phyloP scores from a whole-genome alignment of 768 basidiomycete genomes.

The button mushroom (Agaricus bisporus) region DNA sequence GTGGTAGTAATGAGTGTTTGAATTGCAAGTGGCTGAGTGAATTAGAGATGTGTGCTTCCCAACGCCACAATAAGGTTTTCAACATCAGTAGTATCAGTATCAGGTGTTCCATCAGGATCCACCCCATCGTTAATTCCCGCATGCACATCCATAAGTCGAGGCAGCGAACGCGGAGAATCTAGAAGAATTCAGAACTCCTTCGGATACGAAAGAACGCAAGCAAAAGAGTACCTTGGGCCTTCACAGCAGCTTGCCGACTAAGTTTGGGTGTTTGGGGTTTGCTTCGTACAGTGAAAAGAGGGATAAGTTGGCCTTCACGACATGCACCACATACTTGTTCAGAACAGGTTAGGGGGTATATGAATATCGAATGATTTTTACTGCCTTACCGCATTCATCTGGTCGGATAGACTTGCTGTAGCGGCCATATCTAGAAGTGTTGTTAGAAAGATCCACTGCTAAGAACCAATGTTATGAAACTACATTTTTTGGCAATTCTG shows the following conservation, averaged over 20 bases:
- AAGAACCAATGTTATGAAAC: too few species aligned
- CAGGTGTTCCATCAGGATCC: constrained; percentile 7
- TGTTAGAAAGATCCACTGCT: not conserved
- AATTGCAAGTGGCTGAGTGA: constrained; percentile 2
- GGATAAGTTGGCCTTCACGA: constrained; percentile 49
- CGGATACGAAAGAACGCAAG: not conserved
- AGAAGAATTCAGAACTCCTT: not conserved
- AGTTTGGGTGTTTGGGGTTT: constrained; percentile 30
- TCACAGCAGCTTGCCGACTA: constrained; percentile 38
- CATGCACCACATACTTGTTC: constrained; percentile 61
- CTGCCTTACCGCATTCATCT: constrained; percentile 51
- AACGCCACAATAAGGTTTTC: constrained; percentile 24
- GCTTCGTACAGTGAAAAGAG: constrained; percentile 36
- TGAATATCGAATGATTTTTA: not conserved
- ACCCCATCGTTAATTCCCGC: not conserved
- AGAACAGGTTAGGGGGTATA: not conserved
- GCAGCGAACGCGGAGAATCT: constrained; percentile 29
- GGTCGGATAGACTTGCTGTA: constrained; percentile 68
- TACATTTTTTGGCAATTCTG: constrained; percentile 60
- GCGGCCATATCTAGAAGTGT: constrained; percentile 54
- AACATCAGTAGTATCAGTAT: constrained; percentile 26
- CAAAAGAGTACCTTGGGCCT: constrained; percentile 33
- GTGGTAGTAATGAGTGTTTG: not conserved
- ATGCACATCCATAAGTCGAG: not conserved
- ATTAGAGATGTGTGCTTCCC: constrained; percentile 5